Conservation (phyloP, 768 basidiomycete species). For the Trametes cinnabarina region DNA sequence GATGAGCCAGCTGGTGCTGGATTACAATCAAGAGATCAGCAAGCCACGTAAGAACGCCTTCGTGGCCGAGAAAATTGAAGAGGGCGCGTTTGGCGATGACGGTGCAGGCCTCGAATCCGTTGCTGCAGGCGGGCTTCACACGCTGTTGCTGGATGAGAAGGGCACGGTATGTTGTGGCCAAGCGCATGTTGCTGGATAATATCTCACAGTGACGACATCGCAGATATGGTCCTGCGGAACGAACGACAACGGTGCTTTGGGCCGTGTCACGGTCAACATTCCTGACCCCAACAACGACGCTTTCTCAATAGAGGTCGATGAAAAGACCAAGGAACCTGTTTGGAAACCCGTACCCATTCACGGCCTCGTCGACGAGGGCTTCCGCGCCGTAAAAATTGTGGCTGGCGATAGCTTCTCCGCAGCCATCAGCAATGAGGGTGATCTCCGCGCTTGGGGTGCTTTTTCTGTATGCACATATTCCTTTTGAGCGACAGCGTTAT, state of each 20-base stretch:
- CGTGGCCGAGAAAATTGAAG: conserved; percentile 72
- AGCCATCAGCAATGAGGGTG: conserved; percentile 76
- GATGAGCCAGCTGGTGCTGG: conserved; percentile 93
- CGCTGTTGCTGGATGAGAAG: conserved; percentile 82
- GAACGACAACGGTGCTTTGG: conserved; percentile 88
- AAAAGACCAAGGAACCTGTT: conserved; percentile 19
- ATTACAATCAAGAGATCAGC: conserved; percentile 64
- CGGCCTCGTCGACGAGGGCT: conserved; percentile 70
- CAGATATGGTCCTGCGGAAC: conserved; percentile 85
- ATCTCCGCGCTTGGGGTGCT: conserved; percentile 83
- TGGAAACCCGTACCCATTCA: conserved; percentile 50
- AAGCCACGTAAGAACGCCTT: conserved; percentile 76
- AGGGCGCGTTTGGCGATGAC: conserved; percentile 65
- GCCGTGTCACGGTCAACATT: conserved; percentile 66
- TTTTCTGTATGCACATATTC: conserved; percentile 65
- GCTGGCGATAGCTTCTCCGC: conserved; percentile 89
- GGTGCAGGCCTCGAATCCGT: conserved; percentile 81
- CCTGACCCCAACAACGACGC: conserved; percentile 58
- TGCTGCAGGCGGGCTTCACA: conserved; percentile 85
- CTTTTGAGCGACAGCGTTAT: too few species aligned
- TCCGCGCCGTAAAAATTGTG: conserved; percentile 78
- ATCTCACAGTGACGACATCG: neutral
- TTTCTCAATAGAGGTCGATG: conserved; percentile 52
- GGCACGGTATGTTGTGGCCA: conserved; percentile 66
- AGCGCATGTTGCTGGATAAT: neutral